A percentile compares a stretch with the other conserved stretches of the same genome.
These are phyloP conservation scores for Roridomyces roridus DNA, from an alignment of 768 basidiomycete genomes.

Conservation along the genomic window DNA sequence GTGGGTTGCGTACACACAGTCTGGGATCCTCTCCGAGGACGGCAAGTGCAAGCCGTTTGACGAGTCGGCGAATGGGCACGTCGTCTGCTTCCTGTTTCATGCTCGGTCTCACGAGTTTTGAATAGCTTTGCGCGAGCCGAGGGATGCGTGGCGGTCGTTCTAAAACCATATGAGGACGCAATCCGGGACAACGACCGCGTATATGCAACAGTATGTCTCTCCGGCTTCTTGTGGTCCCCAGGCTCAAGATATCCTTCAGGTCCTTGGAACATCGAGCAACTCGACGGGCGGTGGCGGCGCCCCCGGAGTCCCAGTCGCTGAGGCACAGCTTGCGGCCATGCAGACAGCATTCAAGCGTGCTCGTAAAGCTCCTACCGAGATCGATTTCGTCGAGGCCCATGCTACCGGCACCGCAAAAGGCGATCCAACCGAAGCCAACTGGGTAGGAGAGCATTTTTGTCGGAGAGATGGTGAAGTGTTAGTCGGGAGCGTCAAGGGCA, in stretches of 20 bases:
- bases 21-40: conserved; percentile 43
- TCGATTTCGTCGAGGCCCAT: background rate
- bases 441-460: background rate
- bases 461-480: background rate
- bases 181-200: conserved; percentile 45
- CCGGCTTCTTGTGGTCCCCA: background rate
- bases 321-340: background rate
- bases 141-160: conserved; percentile 42
- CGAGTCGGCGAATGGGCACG: conserved; percentile 45
- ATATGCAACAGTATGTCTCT: conserved; percentile 42
- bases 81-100: too few relatives aligned
- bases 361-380: background rate
- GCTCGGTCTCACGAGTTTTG: too few relatives aligned
- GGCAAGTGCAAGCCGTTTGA: conserved; percentile 54
- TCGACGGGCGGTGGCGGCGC: background rate
- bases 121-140: conserved; percentile 45
- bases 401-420: background rate
- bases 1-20: conserved; percentile 43
- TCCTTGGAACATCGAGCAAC: conserved; percentile 47
- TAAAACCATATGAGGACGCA: conserved; percentile 46
- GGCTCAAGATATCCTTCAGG: conserved; percentile 30
- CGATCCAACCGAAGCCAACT: background rate
- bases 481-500: conserved; percentile 4
- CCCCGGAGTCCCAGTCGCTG: background rate
- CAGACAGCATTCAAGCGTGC: background rate